Base-by-base conservation (phyloP, 371 early-diverging fungal genomes). In the Apophysomyces trapeziformis region DNA sequence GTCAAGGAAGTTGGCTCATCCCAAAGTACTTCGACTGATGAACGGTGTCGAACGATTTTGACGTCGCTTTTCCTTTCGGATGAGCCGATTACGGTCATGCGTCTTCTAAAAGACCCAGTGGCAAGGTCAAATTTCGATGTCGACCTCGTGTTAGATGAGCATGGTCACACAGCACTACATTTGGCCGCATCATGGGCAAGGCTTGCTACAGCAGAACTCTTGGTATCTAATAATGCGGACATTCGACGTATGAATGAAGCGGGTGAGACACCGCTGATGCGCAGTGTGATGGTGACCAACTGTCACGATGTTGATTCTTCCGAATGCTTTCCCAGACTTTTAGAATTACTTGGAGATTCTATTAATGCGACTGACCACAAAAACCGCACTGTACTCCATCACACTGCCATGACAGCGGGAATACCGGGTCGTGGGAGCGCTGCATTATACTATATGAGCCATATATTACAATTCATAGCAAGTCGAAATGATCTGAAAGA, bases 231-330 rank as follows among this genome's bases (percentile, higher is more conserved):
- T 46, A 92, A 93, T 0, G 92, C 91, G 7, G 86, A 93, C 70
- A 69, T 86, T 2, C 71, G 80, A 37, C 73, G 78, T 13, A 75
- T 78, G 0, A 96, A 93, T 68, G 79, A 83, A 64, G 78, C 74
- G 39, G 96, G 96, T 18, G 92, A 93, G 64, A 91, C 95, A 13
- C 89, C 96, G 5, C 78, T 97, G 54, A 92, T 96, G 78, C 87
- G 95, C 14, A 88, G 91, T 18, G 94, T 92, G 1, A 82, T 94
- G 74, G 89, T 91, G 60, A 88, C 94, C 46, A 91, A 96, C 78
- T 92, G 90, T 71, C 93, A 83, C 73, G 96, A 98, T 58, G 78
- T 73, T 14, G 54, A 50, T 9, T 50, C 54, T 21, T 21, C 54
- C 21, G 85, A 90, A 61, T 83, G 87, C 1, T 98, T 98, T 71